These are phyloP conservation scores for Irpex sp. DNA, from an alignment of 1,284 basidiomycete genomes.

Conservation along the genomic window DNA sequence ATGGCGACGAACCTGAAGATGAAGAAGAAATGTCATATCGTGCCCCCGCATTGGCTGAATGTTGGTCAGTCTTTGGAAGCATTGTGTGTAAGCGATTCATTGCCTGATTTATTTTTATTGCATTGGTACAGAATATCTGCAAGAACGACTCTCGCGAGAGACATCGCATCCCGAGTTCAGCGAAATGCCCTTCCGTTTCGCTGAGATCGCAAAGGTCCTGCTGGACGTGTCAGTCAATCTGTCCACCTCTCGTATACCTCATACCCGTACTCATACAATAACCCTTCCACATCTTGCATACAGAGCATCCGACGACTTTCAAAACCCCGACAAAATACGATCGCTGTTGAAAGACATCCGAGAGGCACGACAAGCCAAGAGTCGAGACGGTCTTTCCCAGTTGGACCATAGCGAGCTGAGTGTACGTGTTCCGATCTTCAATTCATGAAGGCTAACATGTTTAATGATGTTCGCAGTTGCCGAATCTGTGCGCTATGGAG, in stretches of 20 bases:
- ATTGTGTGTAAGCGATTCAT: too few species aligned
- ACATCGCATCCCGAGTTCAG: slow-evolving; percentile 70
- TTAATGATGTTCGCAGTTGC: slow-evolving; percentile 47
- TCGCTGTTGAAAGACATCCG: slow-evolving; percentile 89
- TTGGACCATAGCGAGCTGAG: slow-evolving; percentile 75
- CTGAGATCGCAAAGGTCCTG: slow-evolving; percentile 85
- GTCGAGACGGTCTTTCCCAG: slow-evolving; percentile 73
- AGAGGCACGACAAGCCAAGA: slow-evolving; percentile 92
- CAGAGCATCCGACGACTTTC: slow-evolving; percentile 88
- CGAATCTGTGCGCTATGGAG: slow-evolving; percentile 85
- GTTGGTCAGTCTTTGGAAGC: slow-evolving; percentile 53
- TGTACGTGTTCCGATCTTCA: slow-evolving; percentile 37
- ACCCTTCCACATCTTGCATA: not conserved
- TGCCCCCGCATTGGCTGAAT: slow-evolving; percentile 85
- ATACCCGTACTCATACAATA: too few species aligned
- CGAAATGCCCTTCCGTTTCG: slow-evolving; percentile 77
- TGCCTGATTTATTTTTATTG: too few species aligned
- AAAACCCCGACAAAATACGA: slow-evolving; percentile 76
- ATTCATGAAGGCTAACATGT: not conserved
- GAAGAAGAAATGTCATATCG: slow-evolving; percentile 90
- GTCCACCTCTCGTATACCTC: not conserved
- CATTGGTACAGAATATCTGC: too few species aligned
- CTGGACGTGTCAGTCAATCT: slow-evolving; percentile 74
- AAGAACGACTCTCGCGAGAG: slow-evolving; percentile 66
- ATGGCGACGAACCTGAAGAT: slow-evolving; percentile 89